Conservation (phyloP, 306 rosid species). For the Biancaea sappan region DNA sequence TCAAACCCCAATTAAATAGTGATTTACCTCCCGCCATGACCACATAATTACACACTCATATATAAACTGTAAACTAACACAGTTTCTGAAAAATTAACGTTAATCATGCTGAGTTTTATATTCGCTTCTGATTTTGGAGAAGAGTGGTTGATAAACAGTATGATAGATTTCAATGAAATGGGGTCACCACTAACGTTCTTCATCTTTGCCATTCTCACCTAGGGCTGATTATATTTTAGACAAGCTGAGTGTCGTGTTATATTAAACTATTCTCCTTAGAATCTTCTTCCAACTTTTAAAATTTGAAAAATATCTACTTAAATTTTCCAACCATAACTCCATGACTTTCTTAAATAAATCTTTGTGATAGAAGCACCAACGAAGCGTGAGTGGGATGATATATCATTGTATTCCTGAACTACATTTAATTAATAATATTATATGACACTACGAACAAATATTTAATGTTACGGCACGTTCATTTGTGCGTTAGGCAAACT, state of each 20-base stretch:
- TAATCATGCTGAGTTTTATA: neutral
- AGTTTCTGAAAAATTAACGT: neutral
- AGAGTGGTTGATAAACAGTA: neutral
- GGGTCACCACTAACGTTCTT: slow-evolving; percentile 13
- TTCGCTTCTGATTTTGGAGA: neutral
- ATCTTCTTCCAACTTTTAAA: slow-evolving; percentile 2
- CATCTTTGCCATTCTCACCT: slow-evolving; percentile 3
- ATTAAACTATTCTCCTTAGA: slow-evolving; percentile 8
- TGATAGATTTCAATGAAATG: neutral
- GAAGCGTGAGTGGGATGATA: slow-evolving; percentile 26
- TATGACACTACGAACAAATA: neutral
- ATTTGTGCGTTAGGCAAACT: slow-evolving; percentile 37
- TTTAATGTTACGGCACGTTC: slow-evolving; percentile 13
- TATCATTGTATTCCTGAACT: slow-evolving; percentile 22
- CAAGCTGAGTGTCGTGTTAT: slow-evolving; percentile 1
- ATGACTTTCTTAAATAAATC: neutral
- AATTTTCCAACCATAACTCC: neutral
- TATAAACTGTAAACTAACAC: neutral
- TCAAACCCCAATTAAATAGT: no score
- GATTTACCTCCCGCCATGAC: neutral
- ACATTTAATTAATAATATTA: neutral
- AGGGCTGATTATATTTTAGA: neutral
- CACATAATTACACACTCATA: neutral
- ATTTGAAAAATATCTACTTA: slow-evolving; percentile 9
- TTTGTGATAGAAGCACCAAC: slow-evolving; percentile 12